Evolutionary conservation across 352 stramenopile genomes (phyloP), one percentile per base, ranked within the genome.

Genomic region (Pythium scleroteichum): DNA sequence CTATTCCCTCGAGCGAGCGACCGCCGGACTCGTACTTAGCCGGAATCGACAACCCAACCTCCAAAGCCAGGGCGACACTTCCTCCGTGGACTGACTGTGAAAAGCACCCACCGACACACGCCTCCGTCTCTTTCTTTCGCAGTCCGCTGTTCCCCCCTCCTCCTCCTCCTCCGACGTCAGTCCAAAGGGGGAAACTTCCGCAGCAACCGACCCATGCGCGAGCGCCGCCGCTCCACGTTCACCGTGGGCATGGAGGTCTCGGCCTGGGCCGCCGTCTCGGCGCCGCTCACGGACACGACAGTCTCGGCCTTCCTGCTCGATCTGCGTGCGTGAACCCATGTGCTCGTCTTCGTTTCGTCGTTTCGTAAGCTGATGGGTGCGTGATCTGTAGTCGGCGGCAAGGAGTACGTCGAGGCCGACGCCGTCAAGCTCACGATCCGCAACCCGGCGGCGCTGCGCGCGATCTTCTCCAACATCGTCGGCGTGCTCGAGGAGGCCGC

Each of bases 391-490:
- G 81, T 88, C 55, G 78, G 81, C 19, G 81, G 79, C 0, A 82
- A 77, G 49, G 77, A 91, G 40, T 91, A 88, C 61, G 69, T 52
- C n/a, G 74, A 88, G 17, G 50, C 56, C 10, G 81, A 88, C 29
- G 81, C 81, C 22, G 75, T 73, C 26, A 79, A 83, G 26, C 64
- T 88, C 45, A 72, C 79, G 62, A 91, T 91, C 64, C 73, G 75
- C 13, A 78, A 85, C n/a, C 82, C 82, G 12, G 72, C 69, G 39
- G 67, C 71, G 16, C 69, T 91, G n/a, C 77, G 80, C 53, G 68
- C 67, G 38, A 69, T 94, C 20, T 94, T 92, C 61, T 73, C 71
- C 10, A 63, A 63, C 44, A 87, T 94, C 39, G 66, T 94, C 16
- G 84, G 82, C 24, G 76, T 85, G 38, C 20, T 94, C 20, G 72